These are phyloP conservation scores for Mycena rosella DNA, from an alignment of 768 basidiomycete genomes.

Conservation along the genomic window DNA sequence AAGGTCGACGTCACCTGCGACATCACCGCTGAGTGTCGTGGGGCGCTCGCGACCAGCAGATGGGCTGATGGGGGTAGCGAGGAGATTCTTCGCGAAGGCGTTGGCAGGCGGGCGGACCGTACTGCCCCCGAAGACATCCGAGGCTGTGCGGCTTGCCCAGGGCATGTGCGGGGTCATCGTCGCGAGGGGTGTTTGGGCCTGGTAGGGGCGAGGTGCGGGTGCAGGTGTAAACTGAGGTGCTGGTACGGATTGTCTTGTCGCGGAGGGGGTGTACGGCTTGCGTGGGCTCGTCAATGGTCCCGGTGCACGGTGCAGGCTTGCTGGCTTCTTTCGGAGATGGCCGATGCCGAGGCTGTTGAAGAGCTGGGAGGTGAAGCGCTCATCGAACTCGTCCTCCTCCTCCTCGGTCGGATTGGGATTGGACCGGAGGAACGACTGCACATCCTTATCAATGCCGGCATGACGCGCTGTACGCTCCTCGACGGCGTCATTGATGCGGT, in stretches of 20 bases:
- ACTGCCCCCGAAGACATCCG: conserved; percentile 13
- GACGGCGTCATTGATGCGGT: conserved; percentile 8
- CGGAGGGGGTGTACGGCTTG: not conserved
- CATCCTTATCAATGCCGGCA: not conserved
- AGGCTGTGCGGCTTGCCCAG: not conserved
- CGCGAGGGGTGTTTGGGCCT: no score
- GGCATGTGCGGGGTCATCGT: not conserved
- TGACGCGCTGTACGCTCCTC: conserved; percentile 4
- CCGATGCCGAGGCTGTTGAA: no score
- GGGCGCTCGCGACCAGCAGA: not conserved
- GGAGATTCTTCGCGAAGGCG: not conserved
- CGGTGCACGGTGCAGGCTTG: not conserved
- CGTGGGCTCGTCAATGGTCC: not conserved
- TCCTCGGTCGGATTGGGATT: no score
- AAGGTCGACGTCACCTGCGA: not conserved
- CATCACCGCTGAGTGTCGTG: conserved; percentile 9
- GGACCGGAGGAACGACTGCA: no score
- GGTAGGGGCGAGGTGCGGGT: no score
- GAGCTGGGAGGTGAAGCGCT: no score
- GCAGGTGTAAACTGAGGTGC: no score
- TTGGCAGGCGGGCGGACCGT: not conserved
- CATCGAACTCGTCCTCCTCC: no score
- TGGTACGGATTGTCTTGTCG: not conserved
- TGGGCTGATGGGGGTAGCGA: not conserved
- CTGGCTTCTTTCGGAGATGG: no score